phyloP scores from a whole-genome alignment of 2,329 filamentous ascomycete genomes.

The Sporothrix inflata region DNA sequence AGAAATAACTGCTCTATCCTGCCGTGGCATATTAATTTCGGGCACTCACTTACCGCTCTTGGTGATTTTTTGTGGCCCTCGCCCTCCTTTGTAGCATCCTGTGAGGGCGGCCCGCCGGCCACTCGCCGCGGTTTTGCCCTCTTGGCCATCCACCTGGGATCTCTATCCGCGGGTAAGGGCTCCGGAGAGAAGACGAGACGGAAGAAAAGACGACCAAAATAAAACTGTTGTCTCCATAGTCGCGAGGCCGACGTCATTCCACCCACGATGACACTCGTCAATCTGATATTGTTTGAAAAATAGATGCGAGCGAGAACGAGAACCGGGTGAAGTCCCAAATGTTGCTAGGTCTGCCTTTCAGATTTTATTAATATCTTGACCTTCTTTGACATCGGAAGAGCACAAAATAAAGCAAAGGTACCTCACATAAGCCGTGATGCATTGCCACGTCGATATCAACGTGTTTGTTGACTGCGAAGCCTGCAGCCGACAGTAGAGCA shows the following conservation, averaged over 20 bases:
- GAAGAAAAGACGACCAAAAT: background rate
- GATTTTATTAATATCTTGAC: background rate
- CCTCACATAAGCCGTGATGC: too few relatives aligned
- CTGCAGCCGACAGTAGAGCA: too few relatives aligned
- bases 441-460: background rate
- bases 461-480: background rate
- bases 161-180: slow-evolving; percentile 8
- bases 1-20: background rate
- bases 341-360: background rate
- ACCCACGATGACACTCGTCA: background rate
- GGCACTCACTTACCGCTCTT: background rate
- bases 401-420: background rate
- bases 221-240: background rate
- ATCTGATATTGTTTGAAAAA: background rate
- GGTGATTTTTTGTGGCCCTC: background rate
- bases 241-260: slow-evolving; percentile 1
- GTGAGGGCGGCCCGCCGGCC: background rate
- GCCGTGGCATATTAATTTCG: slow-evolving; percentile 11
- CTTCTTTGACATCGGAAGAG: background rate
- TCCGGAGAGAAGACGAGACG: background rate
- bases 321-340: background rate
- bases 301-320: background rate
- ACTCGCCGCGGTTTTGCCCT: background rate
- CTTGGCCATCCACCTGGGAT: slow-evolving; percentile 5
- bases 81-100: background rate